Conservation (phyloP, 2,329 filamentous ascomycete species). For the Mycosphaerella arachidis region DNA sequence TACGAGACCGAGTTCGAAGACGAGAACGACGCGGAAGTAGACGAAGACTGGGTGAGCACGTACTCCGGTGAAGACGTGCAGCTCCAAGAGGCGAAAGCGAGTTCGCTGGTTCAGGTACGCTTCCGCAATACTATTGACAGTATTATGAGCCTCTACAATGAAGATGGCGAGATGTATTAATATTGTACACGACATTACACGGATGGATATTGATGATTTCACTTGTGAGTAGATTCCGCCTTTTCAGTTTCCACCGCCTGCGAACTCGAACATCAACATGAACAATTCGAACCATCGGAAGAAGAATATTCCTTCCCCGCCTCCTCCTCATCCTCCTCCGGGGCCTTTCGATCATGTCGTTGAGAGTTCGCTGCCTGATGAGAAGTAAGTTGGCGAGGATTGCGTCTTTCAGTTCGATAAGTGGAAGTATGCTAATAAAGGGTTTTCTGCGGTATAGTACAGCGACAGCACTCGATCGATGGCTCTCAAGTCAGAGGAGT, state of each 20-base stretch:
- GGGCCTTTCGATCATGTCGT: conserved; percentile 22
- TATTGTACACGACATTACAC: neutral
- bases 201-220: conserved; percentile 2
- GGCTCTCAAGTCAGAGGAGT: conserved; percentile 26
- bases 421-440: conserved; percentile 5
- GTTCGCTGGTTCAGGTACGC: conserved; percentile 29
- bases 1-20: conserved; percentile 24
- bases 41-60: conserved; percentile 21
- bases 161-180: conserved; percentile 18
- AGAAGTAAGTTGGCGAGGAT: conserved; percentile 22
- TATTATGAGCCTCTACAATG: conserved; percentile 24
- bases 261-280: neutral
- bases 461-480: conserved; percentile 23
- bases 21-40: conserved; percentile 23
- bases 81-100: conserved; percentile 21
- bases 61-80: conserved; percentile 28
- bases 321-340: too few relatives aligned
- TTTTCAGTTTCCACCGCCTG: neutral
- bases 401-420: neutral
- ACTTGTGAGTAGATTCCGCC: conserved; percentile 2
- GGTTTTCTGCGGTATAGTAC: conserved; percentile 14
- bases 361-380: conserved; percentile 24
- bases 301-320: too few relatives aligned
- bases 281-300: too few relatives aligned
- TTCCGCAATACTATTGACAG: conserved; percentile 26